These are phyloP conservation scores for Fusarium redolens DNA, from an alignment of 2,329 filamentous ascomycete genomes.

Conservation along the genomic window DNA sequence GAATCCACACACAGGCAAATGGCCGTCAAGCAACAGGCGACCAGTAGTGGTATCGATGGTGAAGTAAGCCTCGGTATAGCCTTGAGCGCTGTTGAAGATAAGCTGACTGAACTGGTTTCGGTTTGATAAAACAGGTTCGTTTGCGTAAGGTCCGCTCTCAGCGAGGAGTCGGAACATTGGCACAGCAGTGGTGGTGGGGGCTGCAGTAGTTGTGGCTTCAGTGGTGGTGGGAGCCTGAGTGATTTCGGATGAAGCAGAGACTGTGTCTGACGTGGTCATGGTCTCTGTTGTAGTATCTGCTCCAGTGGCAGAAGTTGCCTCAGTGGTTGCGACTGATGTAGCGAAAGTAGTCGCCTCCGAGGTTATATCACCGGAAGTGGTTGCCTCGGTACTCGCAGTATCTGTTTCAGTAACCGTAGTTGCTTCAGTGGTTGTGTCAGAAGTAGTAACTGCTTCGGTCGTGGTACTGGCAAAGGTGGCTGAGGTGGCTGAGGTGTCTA, in stretches of 20 bases:
- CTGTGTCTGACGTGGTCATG: background rate
- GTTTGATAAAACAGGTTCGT: background rate
- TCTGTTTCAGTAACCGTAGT: background rate
- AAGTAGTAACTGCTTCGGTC: background rate
- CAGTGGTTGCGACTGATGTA: background rate
- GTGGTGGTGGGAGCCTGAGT: background rate
- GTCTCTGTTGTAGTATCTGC: background rate
- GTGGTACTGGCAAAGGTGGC: background rate
- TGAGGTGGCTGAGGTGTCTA: background rate
- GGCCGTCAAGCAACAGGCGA: background rate
- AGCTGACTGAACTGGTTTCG: background rate
- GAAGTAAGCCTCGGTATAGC: background rate
- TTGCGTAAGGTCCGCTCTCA: background rate
- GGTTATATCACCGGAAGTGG: background rate
- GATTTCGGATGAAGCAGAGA: background rate
- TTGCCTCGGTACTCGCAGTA: background rate
- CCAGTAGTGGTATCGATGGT: background rate
- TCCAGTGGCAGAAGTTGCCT: background rate
- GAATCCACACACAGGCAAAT: background rate
- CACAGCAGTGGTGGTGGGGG: background rate
- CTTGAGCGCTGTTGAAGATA: background rate
- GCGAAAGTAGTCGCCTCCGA: background rate
- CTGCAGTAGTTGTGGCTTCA: background rate
- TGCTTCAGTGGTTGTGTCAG: background rate
- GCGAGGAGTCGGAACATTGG: background rate